Evolutionary conservation across 2,329 filamentous ascomycete species (phyloP).

Genomic region (Nigrospora oryzae): DNA sequence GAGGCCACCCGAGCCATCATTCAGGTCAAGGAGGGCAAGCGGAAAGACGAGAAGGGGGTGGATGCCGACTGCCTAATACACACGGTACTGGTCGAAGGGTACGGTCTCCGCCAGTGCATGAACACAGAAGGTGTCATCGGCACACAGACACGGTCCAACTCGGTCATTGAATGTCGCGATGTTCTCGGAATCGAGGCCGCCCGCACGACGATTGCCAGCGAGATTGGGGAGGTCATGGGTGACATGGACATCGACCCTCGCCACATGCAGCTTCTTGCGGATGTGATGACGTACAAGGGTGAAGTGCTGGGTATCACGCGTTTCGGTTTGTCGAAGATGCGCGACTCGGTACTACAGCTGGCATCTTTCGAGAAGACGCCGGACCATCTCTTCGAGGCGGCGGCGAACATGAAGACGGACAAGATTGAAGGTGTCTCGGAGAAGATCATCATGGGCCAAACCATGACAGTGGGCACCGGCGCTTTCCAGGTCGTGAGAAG

Average conservation of each 20-base stretch:
- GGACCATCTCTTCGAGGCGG: conserved; percentile 93
- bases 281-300: conserved; percentile 99
- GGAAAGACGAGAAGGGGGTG: background rate
- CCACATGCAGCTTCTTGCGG: conserved; percentile 94
- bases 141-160: conserved; percentile 67
- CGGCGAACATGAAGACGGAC: conserved; percentile 85
- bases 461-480: conserved; percentile 83
- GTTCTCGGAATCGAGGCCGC: conserved; percentile 95
- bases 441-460: conserved; percentile 98
- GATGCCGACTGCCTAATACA: conserved; percentile 22
- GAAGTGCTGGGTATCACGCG: conserved; percentile 94
- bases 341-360: conserved; percentile 86
- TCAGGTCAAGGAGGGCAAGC: conserved; percentile 61
- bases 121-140: conserved; percentile 87
- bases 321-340: conserved; percentile 93
- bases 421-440: conserved; percentile 89
- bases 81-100: conserved; percentile 85
- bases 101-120: conserved; percentile 84
- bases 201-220: conserved; percentile 75
- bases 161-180: conserved; percentile 79
- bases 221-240: conserved; percentile 85
- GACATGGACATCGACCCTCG: conserved; percentile 94
- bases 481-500: conserved; percentile 81
- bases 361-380: conserved; percentile 98
- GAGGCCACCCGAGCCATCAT: conserved; percentile 84